A percentile compares a stretch with the other conserved stretches of the same genome.
Conservation (phyloP, 768 basidiomycete genomes). For the Austroboletus festivus region DNA sequence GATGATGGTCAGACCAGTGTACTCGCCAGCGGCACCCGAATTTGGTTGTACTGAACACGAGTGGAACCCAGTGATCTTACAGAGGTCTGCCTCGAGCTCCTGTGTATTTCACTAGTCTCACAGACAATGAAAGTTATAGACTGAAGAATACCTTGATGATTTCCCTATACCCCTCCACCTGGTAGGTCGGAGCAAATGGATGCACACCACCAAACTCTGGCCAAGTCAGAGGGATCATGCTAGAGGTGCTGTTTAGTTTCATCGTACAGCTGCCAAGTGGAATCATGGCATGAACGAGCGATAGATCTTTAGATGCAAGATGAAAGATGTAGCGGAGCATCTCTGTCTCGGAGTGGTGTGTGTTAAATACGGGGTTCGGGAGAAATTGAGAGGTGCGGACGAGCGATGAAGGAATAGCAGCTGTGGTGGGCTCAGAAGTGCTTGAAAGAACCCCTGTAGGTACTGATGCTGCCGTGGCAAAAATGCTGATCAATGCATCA, state of each 20-base stretch:
- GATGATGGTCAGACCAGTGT: slow-evolving; percentile 92
- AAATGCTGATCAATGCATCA: slow-evolving; percentile 74
- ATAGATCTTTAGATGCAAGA: slow-evolving; percentile 91
- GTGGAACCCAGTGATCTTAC: slow-evolving; percentile 94
- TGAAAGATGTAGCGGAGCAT: slow-evolving; percentile 97
- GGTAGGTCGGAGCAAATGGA: slow-evolving; percentile 88
- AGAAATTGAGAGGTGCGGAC: slow-evolving; percentile 69
- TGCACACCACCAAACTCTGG: slow-evolving; percentile 88
- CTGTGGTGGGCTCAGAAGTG: slow-evolving; percentile 40
- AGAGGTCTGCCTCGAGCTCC: slow-evolving; percentile 90
- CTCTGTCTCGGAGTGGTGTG: slow-evolving; percentile 97
- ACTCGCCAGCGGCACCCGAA: slow-evolving; percentile 97
- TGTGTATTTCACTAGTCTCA: slow-evolving; percentile 29
- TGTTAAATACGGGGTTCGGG: slow-evolving; percentile 90
- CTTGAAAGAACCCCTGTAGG: slow-evolving; percentile 44
- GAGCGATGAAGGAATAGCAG: slow-evolving; percentile 52
- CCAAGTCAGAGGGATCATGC: slow-evolving; percentile 96
- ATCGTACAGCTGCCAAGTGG: slow-evolving; percentile 94
- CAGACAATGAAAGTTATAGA: background rate
- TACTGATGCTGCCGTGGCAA: slow-evolving; percentile 61
- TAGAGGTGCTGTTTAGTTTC: slow-evolving; percentile 98
- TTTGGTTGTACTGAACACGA: slow-evolving; percentile 97
- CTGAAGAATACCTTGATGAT: slow-evolving; percentile 62
- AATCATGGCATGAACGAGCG: slow-evolving; percentile 95
- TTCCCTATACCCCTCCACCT: slow-evolving; percentile 81